These are phyloP conservation scores for Moringa oleifera DNA, from an alignment of 345 rosid species.

Conservation along the genomic window DNA sequence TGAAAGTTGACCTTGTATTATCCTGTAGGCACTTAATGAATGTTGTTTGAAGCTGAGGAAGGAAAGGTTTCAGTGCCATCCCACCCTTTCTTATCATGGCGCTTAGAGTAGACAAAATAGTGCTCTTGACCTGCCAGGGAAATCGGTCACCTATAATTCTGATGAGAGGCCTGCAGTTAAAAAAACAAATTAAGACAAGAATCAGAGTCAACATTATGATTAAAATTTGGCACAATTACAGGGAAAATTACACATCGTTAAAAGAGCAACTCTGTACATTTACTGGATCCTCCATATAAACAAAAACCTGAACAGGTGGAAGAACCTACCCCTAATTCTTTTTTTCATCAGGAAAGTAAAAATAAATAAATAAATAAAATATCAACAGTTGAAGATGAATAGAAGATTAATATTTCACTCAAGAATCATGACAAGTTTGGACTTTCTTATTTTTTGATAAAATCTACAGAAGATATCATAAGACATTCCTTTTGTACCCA, in stretches of 20 bases:
- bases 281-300: not conserved
- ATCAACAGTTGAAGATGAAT: no score
- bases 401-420: not conserved
- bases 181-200: conserved; percentile 6
- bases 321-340: no score
- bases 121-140: conserved; percentile 99
- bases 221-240: not conserved
- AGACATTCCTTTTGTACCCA: not conserved
- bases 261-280: no score
- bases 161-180: conserved; percentile 82
- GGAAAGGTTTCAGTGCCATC: conserved; percentile 81
- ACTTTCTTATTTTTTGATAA: not conserved
- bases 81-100: conserved; percentile 87
- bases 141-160: conserved; percentile 94
- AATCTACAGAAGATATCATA: not conserved
- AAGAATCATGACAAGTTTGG: not conserved
- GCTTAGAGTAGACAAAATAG: conserved; percentile 79
- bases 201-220: conserved; percentile 8
- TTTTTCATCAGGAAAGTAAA: no score
- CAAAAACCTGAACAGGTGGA: not conserved
- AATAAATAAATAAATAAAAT: no score
- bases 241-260: not conserved
- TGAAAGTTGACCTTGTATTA: conserved; percentile 59
- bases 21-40: conserved; percentile 93
- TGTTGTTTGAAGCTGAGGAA: conserved; percentile 98